phyloP scores from a whole-genome alignment of 2,329 filamentous ascomycete genomes.

The Phoma sp. region DNA sequence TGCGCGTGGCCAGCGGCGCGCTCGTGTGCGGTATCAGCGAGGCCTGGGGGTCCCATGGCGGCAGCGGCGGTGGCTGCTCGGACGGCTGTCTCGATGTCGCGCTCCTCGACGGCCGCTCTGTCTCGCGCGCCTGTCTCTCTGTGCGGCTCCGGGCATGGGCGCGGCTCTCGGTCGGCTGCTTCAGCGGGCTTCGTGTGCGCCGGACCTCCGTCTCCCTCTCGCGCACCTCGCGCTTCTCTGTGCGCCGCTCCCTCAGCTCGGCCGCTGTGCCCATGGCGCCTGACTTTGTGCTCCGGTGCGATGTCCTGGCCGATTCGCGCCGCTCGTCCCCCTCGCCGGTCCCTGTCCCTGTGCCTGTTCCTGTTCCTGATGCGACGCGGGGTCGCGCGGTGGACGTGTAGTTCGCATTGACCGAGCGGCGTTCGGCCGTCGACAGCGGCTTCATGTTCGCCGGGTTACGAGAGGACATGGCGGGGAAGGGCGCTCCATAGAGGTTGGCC shows the following conservation, averaged over 20 bases:
- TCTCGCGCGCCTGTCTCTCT: constrained; percentile 39
- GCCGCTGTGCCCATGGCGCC: constrained; percentile 25
- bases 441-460: constrained; percentile 42
- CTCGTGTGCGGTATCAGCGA: constrained; percentile 72
- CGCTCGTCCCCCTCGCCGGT: constrained; percentile 40
- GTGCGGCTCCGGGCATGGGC: constrained; percentile 41
- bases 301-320: constrained; percentile 28
- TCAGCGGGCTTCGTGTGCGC: constrained; percentile 47
- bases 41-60: constrained; percentile 79
- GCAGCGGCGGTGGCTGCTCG: constrained; percentile 40
- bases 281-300: constrained; percentile 41
- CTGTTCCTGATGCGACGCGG: constrained; percentile 40
- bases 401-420: constrained; percentile 40
- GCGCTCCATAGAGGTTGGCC: constrained; percentile 35
- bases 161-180: constrained; percentile 42
- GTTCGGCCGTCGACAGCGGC: constrained; percentile 38
- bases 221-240: constrained; percentile 45
- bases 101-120: constrained; percentile 32
- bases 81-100: constrained; percentile 27
- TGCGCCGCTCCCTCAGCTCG: constrained; percentile 38
- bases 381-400: constrained; percentile 44
- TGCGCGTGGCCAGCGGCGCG: constrained; percentile 74
- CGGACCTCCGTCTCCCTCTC: constrained; percentile 45
- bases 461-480: constrained; percentile 39
- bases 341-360: neutral